These are phyloP conservation scores for Geotrichum australiense DNA, from an alignment of 1,139 yeast species.

Conservation along the genomic window DNA sequence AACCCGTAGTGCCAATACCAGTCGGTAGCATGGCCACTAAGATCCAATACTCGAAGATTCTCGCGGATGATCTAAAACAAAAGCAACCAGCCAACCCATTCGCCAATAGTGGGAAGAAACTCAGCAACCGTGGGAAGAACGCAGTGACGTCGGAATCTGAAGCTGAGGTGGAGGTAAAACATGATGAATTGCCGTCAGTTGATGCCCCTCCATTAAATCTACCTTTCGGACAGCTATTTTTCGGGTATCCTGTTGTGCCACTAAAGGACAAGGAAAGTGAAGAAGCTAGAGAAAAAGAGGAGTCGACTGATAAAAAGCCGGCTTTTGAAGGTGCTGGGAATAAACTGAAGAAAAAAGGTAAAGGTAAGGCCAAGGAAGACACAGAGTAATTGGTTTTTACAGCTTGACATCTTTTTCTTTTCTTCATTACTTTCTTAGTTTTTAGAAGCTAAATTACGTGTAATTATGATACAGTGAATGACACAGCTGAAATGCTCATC, in stretches of 20 bases:
- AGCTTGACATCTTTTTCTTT: no score
- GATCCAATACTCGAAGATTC: slow-evolving; percentile 57
- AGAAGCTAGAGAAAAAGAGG: slow-evolving; percentile 34
- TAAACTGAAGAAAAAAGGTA: slow-evolving; percentile 47
- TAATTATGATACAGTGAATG: no score
- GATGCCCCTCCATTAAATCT: slow-evolving; percentile 66
- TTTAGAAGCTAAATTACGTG: no score
- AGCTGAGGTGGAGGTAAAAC: slow-evolving; percentile 14
- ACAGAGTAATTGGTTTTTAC: no score
- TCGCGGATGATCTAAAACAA: slow-evolving; percentile 17
- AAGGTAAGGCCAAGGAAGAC: no score
- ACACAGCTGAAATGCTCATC: no score
- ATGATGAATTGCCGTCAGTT: slow-evolving; percentile 43
- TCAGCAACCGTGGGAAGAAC: slow-evolving; percentile 51
- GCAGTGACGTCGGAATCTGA: not conserved
- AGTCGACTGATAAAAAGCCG: slow-evolving; percentile 20
- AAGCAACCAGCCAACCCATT: slow-evolving; percentile 34
- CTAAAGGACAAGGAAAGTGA: slow-evolving; percentile 46
- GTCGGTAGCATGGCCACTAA: slow-evolving; percentile 73
- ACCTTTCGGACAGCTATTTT: slow-evolving; percentile 82
- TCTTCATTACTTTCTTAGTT: no score
- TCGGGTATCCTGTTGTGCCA: slow-evolving; percentile 86
- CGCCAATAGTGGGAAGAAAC: slow-evolving; percentile 61
- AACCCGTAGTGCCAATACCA: slow-evolving; percentile 27
- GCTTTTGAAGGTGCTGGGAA: slow-evolving; percentile 21